Percentiles rank a stretch among this genome's conserved stretches.
Conservation (phyloP, 208 protist species). For the Jaenimonas drosophilae region DNA sequence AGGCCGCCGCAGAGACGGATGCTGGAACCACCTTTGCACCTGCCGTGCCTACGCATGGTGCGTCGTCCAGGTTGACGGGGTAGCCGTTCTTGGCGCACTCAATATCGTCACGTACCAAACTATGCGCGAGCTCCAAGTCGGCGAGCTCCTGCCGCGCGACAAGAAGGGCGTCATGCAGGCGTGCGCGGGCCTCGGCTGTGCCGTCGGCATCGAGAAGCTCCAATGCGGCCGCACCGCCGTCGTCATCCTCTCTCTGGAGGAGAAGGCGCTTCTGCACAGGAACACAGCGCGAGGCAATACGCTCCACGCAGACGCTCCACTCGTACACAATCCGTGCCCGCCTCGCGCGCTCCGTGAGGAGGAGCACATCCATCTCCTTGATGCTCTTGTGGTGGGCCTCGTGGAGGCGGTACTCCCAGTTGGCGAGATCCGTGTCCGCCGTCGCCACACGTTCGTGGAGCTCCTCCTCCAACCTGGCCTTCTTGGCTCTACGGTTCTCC, state of each 20-base stretch:
- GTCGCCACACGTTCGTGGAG: slow-evolving; percentile 6
- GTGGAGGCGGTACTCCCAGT: slow-evolving; percentile 72
- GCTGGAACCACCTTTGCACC: no score
- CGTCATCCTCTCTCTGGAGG: background rate
- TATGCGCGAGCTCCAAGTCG: background rate
- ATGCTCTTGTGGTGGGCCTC: slow-evolving; percentile 38
- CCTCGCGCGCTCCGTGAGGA: slow-evolving; percentile 22
- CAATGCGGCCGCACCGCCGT: background rate
- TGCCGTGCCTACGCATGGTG: no score
- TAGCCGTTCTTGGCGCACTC: no score
- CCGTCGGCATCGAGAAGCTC: slow-evolving; percentile 1
- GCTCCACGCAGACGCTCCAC: slow-evolving; percentile 54
- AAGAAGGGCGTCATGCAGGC: slow-evolving; percentile 23
- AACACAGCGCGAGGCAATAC: slow-evolving; percentile 44
- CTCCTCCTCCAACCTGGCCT: slow-evolving; percentile 30
- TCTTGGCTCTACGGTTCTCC: slow-evolving; percentile 27
- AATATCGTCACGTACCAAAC: background rate
- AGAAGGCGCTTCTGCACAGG: slow-evolving; percentile 12
- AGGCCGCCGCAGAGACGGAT: no score
- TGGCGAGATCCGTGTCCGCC: slow-evolving; percentile 48
- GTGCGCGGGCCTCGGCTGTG: slow-evolving; percentile 7
- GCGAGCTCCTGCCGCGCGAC: slow-evolving; percentile 33
- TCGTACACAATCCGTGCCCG: slow-evolving; percentile 54
- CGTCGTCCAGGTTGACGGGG: no score
- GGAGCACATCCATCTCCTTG: slow-evolving; percentile 28